Base-by-base conservation (phyloP, 1,139 yeast genomes). In the Taphrina flavorubra region DNA sequence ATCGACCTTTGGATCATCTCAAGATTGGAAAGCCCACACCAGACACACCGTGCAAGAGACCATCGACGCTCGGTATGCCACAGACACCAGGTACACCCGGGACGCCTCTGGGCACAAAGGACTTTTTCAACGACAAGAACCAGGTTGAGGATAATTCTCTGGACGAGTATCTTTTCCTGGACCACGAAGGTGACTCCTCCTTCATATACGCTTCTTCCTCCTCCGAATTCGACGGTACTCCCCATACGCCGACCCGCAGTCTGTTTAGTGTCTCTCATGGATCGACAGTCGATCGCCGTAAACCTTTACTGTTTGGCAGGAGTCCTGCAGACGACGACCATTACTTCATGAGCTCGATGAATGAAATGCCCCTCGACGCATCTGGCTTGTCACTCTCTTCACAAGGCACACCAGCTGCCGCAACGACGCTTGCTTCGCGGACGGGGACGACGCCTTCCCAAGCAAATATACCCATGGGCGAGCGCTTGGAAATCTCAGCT, bases 21-120 rank as follows among this genome's bases (percentile, higher is more conserved):
- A 60, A 64, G 42, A 36, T 40, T 39, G 49, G 51, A 34, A 49
- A 61, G 46, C 70, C 59, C 11, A 62, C 59, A 68, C 97, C 97
- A 0, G 96, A 90, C 73, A 90, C 96, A 0, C 96, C 96, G 0
- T 88, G 91, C 75, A 90, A 90, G 75, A 84, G 84, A 74, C 91
- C 79, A 68, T 75, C 76, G 39, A 51, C 39, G 11, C 47, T 64
- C 49, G 63, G 47, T 31, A 13, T 57, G 47, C 71, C 72, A 18
- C 57, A 69, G 6, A 55, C 72, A 6, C 64, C 71, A 14, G 59
- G 68, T 3, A 58, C 59, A 14, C 61, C 62, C 11, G 65, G 65
- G 36, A 63, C 70, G 11, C 68, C 56, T 20, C 58, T 47, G 51
- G 69, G 71, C 2, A 34, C 60, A 11, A 70, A 61, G 16, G 64